These are phyloP conservation scores for Malus sieversii DNA, from an alignment of 306 rosid species.

Conservation along the genomic window DNA sequence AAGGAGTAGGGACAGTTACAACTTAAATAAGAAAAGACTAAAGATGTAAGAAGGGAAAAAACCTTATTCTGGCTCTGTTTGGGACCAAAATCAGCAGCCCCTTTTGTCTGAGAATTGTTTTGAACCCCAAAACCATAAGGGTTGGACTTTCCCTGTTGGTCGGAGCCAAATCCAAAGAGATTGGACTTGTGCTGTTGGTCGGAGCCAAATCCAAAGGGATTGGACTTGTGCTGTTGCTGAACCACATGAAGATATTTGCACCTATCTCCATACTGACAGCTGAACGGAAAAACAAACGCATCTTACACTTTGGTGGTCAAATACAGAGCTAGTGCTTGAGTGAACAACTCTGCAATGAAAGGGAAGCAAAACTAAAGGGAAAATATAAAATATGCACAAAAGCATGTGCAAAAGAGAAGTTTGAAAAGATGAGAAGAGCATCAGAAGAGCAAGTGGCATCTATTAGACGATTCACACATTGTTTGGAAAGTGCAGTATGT, in stretches of 20 bases:
- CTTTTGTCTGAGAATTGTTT: conserved; percentile 33
- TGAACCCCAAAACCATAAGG: conserved; percentile 82
- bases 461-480: background rate
- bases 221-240: conserved; percentile 47
- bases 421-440: background rate
- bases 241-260: conserved; percentile 51
- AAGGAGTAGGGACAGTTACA: background rate
- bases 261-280: conserved; percentile 69
- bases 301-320: background rate
- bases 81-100: conserved; percentile 24
- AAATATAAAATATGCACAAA: background rate
- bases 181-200: conserved; percentile 39
- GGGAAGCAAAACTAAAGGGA: background rate
- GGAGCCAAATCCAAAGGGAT: conserved; percentile 36
- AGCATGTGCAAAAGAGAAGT: background rate
- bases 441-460: background rate
- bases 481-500: background rate
- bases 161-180: conserved; percentile 35
- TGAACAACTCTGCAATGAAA: background rate
- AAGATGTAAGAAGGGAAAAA: conserved; percentile 10
- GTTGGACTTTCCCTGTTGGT: conserved; percentile 46
- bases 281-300: conserved; percentile 20
- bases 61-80: conserved; percentile 57
- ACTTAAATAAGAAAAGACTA: background rate
- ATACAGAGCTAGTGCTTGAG: background rate